Conservation (phyloP, 225 moss, liverwort and hornwort genomes). For the Climacium dendroides region DNA sequence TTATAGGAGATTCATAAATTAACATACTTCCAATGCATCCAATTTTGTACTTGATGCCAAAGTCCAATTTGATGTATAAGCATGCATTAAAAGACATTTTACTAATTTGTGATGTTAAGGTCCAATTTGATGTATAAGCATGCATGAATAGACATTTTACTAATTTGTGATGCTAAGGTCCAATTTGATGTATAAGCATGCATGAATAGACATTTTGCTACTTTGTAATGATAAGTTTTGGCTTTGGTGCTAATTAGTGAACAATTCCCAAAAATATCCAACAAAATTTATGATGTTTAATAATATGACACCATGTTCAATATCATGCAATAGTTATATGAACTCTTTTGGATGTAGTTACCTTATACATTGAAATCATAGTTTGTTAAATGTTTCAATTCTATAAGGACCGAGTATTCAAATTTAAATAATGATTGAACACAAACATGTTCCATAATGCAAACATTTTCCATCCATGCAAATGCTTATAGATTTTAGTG, state of each 20-base stretch:
- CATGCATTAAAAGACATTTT: background rate
- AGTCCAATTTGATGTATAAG: background rate
- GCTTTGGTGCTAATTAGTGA: too few species aligned
- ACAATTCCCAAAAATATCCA: background rate
- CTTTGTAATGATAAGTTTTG: background rate
- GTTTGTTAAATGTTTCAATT: accelerated
- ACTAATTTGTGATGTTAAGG: too few species aligned
- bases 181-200: too few species aligned
- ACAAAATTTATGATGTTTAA: background rate
- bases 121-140: too few species aligned
- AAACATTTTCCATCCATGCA: background rate
- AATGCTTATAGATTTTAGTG: background rate
- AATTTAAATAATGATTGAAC: background rate
- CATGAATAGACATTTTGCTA: too few species aligned
- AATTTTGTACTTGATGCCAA: background rate
- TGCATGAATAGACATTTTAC: too few species aligned
- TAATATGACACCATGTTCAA: accelerated
- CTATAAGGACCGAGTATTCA: background rate
- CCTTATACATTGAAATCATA: accelerated
- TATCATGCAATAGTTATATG: background rate
- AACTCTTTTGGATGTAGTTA: accelerated
- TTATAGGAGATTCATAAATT: too few species aligned
- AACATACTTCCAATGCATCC: accelerated
- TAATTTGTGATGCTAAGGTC: too few species aligned
- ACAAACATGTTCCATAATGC: background rate